These are phyloP conservation scores for Lactarius deliciosus DNA, from an alignment of 768 basidiomycete species.

Conservation along the genomic window DNA sequence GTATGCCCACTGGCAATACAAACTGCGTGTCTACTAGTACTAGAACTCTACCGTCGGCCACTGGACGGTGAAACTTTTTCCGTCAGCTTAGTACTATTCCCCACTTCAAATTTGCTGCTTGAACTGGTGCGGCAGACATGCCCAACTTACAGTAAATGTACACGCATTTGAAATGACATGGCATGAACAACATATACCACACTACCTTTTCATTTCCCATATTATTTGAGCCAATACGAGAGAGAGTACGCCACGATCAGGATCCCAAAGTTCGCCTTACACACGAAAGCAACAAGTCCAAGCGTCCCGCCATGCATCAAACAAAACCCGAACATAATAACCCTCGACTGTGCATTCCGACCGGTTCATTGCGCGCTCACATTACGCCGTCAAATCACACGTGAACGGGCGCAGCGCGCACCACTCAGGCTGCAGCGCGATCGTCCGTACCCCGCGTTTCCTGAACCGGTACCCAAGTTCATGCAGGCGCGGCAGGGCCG, in stretches of 20 bases:
- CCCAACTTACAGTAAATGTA: neutral
- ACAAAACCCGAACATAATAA: neutral
- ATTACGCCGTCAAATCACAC: constrained; percentile 13
- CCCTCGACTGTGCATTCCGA: neutral
- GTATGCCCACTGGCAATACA: too few species aligned
- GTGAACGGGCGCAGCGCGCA: constrained; percentile 39
- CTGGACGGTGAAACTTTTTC: too few species aligned
- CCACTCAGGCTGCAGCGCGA: constrained; percentile 43
- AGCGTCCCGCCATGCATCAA: neutral
- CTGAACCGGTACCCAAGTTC: constrained; percentile 40
- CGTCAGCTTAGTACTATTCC: too few species aligned
- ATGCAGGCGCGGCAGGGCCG: constrained; percentile 65
- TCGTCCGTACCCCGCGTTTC: constrained; percentile 38
- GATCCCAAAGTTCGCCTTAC: neutral
- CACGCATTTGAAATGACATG: neutral
- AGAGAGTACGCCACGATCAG: neutral
- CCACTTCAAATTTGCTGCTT: neutral
- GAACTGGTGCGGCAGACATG: neutral
- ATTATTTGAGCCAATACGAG: neutral
- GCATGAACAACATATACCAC: neutral
- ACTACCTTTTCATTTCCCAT: neutral
- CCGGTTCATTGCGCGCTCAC: neutral
- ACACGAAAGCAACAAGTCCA: neutral
- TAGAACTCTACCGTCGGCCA: too few species aligned
- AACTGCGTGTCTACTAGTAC: too few species aligned